phyloP scores from a whole-genome alignment of 306 rosid species.

The Quercus suber region DNA sequence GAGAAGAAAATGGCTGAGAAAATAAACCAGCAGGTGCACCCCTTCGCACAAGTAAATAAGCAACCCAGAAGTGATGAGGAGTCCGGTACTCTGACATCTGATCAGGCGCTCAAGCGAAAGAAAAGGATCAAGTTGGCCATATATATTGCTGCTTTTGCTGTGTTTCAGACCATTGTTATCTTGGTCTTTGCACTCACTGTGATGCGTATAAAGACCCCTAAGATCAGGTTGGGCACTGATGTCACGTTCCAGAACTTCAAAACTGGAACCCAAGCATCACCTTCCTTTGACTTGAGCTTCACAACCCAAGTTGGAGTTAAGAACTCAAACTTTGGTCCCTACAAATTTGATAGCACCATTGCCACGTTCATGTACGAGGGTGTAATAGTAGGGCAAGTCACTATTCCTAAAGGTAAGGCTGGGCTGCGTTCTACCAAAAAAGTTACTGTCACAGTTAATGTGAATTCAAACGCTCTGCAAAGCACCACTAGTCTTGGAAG shows the following conservation, averaged over 20 bases:
- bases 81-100: too few relatives aligned
- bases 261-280: neutral
- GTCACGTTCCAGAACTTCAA: neutral
- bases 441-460: neutral
- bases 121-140: too few relatives aligned
- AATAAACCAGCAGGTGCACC: neutral
- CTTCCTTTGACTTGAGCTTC: neutral
- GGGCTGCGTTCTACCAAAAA: neutral
- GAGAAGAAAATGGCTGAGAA: conserved; percentile 3
- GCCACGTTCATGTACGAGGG: neutral
- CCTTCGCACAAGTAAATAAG: neutral
- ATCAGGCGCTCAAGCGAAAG: too few relatives aligned
- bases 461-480: neutral
- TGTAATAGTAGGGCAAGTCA: neutral
- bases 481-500: too few relatives aligned
- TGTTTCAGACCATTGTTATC: too few relatives aligned
- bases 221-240: neutral
- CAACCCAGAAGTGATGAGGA: neutral
- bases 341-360: neutral
- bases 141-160: too few relatives aligned
- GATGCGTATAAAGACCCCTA: too few relatives aligned
- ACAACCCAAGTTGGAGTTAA: neutral
- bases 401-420: neutral
- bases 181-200: too few relatives aligned
- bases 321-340: conserved; percentile 18